phyloP scores from a whole-genome alignment of 306 rosid species.

The Rosa rugosa region DNA sequence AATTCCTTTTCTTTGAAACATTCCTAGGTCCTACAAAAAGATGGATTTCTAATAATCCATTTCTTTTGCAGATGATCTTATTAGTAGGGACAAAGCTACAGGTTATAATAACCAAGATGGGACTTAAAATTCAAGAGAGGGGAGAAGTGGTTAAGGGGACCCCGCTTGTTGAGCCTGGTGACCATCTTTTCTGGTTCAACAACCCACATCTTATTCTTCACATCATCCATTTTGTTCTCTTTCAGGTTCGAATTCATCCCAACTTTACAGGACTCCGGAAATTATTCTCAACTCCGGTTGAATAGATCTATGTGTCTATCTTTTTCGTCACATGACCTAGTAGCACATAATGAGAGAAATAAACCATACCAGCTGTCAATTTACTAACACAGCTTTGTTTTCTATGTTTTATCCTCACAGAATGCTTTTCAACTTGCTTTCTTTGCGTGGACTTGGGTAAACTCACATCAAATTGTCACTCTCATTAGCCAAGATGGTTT shows the following conservation, averaged over 20 bases:
- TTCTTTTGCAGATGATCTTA: conserved; percentile 24
- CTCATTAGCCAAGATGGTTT: background rate
- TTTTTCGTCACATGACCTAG: background rate
- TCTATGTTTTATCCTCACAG: conserved; percentile 30
- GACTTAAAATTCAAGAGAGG: conserved; percentile 29
- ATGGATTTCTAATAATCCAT: background rate
- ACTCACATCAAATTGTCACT: background rate
- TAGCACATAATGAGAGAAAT: background rate
- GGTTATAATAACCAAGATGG: conserved; percentile 37
- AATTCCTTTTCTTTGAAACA: background rate
- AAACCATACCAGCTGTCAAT: background rate
- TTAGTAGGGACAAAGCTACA: conserved; percentile 39
- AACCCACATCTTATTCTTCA: conserved; percentile 27
- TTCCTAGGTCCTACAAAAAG: background rate
- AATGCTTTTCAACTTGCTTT: conserved; percentile 89
- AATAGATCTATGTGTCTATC: background rate
- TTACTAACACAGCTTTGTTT: background rate
- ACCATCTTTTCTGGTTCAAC: conserved; percentile 36
- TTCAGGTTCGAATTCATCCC: conserved; percentile 24
- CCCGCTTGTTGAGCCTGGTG: conserved; percentile 35
- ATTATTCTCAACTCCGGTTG: background rate
- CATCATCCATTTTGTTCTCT: conserved; percentile 34
- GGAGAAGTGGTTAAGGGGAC: conserved; percentile 36
- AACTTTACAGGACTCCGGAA: background rate
- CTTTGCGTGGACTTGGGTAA: conserved; percentile 70